These are phyloP conservation scores for Nepenthes gracilis DNA, from an alignment of 148 eudicot species.

Conservation along the genomic window DNA sequence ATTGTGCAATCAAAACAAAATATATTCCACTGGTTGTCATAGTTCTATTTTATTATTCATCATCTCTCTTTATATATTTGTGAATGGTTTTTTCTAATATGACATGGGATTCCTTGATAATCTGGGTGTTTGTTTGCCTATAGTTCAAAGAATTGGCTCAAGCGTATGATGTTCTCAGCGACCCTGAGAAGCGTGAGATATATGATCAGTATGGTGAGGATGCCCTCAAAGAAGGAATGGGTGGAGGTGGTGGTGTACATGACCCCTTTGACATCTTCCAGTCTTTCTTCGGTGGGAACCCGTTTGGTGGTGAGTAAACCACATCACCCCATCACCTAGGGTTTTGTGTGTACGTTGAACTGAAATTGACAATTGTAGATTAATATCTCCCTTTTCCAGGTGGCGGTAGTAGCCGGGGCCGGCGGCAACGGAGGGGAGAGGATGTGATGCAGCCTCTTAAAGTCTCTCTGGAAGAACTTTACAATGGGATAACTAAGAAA, in stretches of 20 bases:
- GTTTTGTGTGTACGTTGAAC: neutral
- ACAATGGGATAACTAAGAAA: slow-evolving; percentile 45
- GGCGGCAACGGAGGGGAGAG: slow-evolving; percentile 50
- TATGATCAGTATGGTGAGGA: slow-evolving; percentile 56
- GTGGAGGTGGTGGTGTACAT: slow-evolving; percentile 38
- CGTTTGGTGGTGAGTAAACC: slow-evolving; percentile 31
- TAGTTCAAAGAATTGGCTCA: slow-evolving; percentile 49
- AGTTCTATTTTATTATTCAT: too few species aligned
- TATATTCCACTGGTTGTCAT: too few species aligned
- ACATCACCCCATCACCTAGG: neutral
- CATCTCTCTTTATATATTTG: too few species aligned
- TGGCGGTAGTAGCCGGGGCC: slow-evolving; percentile 43
- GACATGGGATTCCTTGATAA: too few species aligned
- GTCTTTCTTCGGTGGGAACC: slow-evolving; percentile 37
- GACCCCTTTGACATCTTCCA: slow-evolving; percentile 51
- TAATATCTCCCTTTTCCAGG: slow-evolving; percentile 3
- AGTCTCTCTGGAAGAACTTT: slow-evolving; percentile 41
- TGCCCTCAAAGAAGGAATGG: slow-evolving; percentile 53
- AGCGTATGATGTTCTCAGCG: slow-evolving; percentile 47
- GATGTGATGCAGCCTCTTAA: slow-evolving; percentile 45
- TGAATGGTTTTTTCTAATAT: too few species aligned
- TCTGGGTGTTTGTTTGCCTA: neutral
- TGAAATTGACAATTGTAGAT: neutral
- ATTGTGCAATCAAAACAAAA: too few species aligned
- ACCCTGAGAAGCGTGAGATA: slow-evolving; percentile 46